Conservation (phyloP, 139 green algal species). For the Limnomonas spitsbergensis region DNA sequence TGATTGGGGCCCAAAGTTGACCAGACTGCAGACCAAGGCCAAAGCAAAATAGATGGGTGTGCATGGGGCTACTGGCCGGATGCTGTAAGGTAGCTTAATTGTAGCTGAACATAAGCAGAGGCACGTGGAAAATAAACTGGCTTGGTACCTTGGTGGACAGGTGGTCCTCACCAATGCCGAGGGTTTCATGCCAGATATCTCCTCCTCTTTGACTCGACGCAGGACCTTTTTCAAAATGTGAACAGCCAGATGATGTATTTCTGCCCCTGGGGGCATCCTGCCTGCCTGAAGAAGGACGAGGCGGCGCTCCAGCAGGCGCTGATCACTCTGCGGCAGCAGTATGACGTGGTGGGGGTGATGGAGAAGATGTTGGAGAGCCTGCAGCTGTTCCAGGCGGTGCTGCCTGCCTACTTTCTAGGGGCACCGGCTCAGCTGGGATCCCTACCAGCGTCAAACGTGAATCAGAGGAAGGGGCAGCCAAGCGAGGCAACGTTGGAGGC, state of each 20-base stretch:
- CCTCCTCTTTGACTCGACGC: no score
- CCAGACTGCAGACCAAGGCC: no score
- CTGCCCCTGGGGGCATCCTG: not conserved
- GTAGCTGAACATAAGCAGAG: no score
- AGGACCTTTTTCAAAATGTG: not conserved
- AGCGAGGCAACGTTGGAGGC: not conserved
- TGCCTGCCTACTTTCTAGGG: not conserved
- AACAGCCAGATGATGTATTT: not conserved
- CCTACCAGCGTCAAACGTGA: not conserved
- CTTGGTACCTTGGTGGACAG: no score
- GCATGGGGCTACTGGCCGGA: no score
- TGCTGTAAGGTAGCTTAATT: no score
- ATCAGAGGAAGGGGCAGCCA: not conserved
- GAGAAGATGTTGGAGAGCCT: not conserved
- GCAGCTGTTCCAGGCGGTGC: not conserved
- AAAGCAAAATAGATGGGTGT: no score
- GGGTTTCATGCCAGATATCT: no score
- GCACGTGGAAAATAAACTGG: no score
- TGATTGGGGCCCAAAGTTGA: no score
- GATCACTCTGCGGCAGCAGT: not conserved
- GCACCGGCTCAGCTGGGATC: not conserved
- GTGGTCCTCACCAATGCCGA: no score
- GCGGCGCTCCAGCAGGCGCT: not conserved
- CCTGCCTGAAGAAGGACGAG: not conserved
- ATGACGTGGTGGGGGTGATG: not conserved